Conservation (phyloP, 805 yeast species). For the Metschnikowia aberdeeniae region DNA sequence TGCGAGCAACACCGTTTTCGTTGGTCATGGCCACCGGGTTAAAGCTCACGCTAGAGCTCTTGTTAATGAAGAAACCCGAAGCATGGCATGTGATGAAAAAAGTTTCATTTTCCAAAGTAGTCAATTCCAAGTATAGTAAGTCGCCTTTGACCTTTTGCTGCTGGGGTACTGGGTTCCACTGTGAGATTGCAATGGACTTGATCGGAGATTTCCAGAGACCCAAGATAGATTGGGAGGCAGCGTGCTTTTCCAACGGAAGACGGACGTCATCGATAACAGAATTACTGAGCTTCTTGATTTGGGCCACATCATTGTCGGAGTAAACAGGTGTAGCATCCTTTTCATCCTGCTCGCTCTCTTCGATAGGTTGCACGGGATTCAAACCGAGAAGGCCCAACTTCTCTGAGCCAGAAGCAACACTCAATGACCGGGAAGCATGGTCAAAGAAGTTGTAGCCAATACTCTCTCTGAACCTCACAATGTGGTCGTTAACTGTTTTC, state of each 20-base stretch:
- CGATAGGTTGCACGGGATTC: slow-evolving; percentile 23
- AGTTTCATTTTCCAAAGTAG: slow-evolving; percentile 77
- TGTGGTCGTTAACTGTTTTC: slow-evolving; percentile 57
- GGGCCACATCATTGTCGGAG: slow-evolving; percentile 28
- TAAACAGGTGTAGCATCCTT: slow-evolving; percentile 7
- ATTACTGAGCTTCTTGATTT: slow-evolving; percentile 14
- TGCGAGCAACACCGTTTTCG: slow-evolving; percentile 31
- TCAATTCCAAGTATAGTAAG: slow-evolving; percentile 66
- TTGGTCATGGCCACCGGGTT: slow-evolving; percentile 55
- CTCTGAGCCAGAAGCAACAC: slow-evolving; percentile 46
- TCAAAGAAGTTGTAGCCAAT: slow-evolving; percentile 49
- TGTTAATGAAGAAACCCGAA: slow-evolving; percentile 77
- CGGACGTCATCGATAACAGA: slow-evolving; percentile 5
- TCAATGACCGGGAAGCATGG: slow-evolving; percentile 40
- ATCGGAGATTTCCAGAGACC: slow-evolving; percentile 46
- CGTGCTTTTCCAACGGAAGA: slow-evolving; percentile 7
- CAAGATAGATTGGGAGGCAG: slow-evolving; percentile 28
- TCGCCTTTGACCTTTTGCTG: slow-evolving; percentile 66
- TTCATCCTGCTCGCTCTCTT: slow-evolving; percentile 3
- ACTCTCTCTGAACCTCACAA: slow-evolving; percentile 58
- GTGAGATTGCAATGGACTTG: slow-evolving; percentile 54
- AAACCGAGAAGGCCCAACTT: slow-evolving; percentile 42
- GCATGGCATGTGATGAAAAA: slow-evolving; percentile 74
- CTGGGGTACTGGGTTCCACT: slow-evolving; percentile 84
- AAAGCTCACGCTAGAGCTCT: slow-evolving; percentile 61